Base-by-base conservation (phyloP, 2,329 filamentous ascomycete species). In the Taxawa tesnikishii region DNA sequence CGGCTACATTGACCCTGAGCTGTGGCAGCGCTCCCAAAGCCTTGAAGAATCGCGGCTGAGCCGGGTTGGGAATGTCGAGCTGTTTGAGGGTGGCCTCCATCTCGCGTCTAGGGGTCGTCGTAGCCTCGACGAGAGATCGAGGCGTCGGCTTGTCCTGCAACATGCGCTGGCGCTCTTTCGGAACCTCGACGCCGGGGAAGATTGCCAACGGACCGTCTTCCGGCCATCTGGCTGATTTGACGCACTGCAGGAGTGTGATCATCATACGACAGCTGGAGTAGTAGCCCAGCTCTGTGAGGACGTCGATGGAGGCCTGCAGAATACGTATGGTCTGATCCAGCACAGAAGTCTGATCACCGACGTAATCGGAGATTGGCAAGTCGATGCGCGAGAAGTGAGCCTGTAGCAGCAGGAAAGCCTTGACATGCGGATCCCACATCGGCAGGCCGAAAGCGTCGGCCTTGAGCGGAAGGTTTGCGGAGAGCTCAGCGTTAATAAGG, bases 401-500 rank as follows among this genome's bases (percentile, higher is more conserved):
- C 57, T 98, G 92, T 0, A 98, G 69, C 2, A 98, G 69, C 23
- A 98, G 63, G 62, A 94, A 96, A 0, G 90, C 77, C 56, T 98
- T 98, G 50, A 96, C 84, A 51, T 98, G 90, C 0, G 90, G 90
- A 60, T 98, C 90, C 90, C 90, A 98, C 77, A 98, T 82, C 2
- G 88, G 88, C 25, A 94, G 62, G 7, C 75, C 77, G 45, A 78
- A 67, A 12, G 60, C 55, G 12, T 75, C 69, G 4, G 68, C 70
- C 17, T 67, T 59, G 32, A 90, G 73, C 0, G 85, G 83, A 1
- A 98, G 63, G 40, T 85, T 84, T 36, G 76, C 73, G 5, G 85
- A 84, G 3, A 98, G 68, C 44, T 94, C 84, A 4, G 74, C 82
- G 52, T 98, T 98, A 65, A 98, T 85, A 27, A 98, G 73, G 51